phyloP scores from a whole-genome alignment of 345 rosid genomes.

The Crucihimalaya himalaica region DNA sequence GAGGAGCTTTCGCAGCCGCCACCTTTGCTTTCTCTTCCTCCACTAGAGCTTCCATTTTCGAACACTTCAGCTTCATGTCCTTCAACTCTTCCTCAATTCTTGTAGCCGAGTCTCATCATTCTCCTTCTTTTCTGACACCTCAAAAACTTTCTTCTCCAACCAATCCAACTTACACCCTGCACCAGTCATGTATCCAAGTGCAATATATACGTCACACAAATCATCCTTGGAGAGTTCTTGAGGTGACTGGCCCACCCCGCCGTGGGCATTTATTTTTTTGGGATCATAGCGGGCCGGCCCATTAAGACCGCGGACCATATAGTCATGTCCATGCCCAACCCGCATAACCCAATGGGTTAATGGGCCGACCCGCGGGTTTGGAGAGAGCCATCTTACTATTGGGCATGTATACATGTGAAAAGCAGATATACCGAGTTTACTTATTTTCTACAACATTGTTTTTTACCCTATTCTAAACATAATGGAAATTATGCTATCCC shows the following conservation, averaged over 20 bases:
- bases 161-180: conserved; percentile 20
- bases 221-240: neutral
- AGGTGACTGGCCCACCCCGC: neutral
- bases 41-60: neutral
- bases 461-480: neutral
- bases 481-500: neutral
- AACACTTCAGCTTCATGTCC: neutral
- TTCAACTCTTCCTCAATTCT: neutral
- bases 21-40: neutral
- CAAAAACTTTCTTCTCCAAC: conserved; percentile 6
- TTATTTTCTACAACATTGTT: conserved; percentile 13
- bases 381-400: too few relatives aligned
- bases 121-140: neutral
- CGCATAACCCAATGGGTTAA: too few relatives aligned
- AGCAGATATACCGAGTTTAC: conserved; percentile 8
- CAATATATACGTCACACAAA: neutral
- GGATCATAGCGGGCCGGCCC: too few relatives aligned
- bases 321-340: too few relatives aligned
- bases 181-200: neutral
- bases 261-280: too few relatives aligned
- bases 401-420: neutral
- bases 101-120: neutral
- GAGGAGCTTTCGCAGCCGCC: neutral
- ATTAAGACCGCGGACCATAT: too few relatives aligned
- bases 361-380: too few relatives aligned